Evolutionary conservation across 495 filamentous ascomycete species (phyloP).

Genomic region (Penicillium parvum): DNA sequence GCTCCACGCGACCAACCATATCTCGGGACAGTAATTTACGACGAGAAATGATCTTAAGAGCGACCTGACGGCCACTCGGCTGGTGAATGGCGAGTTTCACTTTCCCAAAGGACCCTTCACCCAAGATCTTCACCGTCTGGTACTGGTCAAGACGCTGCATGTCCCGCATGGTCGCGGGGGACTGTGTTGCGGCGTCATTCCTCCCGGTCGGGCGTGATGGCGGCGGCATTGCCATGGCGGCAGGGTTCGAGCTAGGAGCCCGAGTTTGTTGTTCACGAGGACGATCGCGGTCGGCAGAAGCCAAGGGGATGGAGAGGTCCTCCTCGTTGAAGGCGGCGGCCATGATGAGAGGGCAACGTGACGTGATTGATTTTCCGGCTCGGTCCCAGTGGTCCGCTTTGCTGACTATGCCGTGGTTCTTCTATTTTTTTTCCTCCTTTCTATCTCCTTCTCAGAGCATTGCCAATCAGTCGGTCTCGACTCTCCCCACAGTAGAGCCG

Average conservation of each 20-base stretch:
- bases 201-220: conserved; percentile 38
- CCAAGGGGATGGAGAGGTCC: conserved; percentile 84
- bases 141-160: conserved; percentile 88
- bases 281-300: conserved; percentile 57
- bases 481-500: conserved; percentile 28
- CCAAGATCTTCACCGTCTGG: conserved; percentile 81
- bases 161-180: conserved; percentile 45
- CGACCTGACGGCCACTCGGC: conserved; percentile 87
- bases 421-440: conserved; percentile 13
- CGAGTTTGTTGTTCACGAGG: conserved; percentile 34
- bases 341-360: conserved; percentile 43
- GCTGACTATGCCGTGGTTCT: conserved; percentile 22
- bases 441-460: conserved; percentile 21
- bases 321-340: conserved; percentile 70
- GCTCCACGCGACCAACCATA: conserved; percentile 94
- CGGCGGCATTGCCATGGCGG: conserved; percentile 48
- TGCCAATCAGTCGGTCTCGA: conserved; percentile 30
- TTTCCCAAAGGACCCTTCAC: conserved; percentile 96
- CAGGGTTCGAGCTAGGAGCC: conserved; percentile 27
- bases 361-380: conserved; percentile 42
- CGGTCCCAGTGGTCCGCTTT: conserved; percentile 17
- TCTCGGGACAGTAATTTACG: conserved; percentile 93
- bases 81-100: conserved; percentile 94
- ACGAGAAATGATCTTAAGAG: conserved; percentile 92
- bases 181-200: conserved; percentile 32